A percentile compares a stretch with the other conserved stretches of the same genome.
phyloP scores from a whole-genome alignment of 176 grass and related monocot genomes.

The Puccinellia tenuiflora region DNA sequence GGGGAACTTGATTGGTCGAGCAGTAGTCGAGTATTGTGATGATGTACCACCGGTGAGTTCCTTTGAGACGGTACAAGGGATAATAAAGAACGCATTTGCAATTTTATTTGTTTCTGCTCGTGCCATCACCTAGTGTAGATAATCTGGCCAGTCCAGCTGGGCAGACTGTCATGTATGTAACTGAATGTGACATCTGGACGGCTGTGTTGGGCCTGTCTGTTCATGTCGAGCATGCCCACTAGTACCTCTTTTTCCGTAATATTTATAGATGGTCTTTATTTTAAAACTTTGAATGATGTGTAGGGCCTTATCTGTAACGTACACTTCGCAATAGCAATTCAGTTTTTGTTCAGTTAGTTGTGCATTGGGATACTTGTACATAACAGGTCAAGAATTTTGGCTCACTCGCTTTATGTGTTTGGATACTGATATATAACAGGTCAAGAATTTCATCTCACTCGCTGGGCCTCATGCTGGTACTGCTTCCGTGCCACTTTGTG shows the following conservation, averaged over 20 bases:
- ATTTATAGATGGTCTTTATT: too few relatives aligned
- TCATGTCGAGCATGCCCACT: not conserved
- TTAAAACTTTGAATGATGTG: too few relatives aligned
- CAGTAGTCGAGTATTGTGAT: conserved; percentile 77
- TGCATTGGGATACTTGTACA: conserved; percentile 13
- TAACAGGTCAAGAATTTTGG: conserved; percentile 89
- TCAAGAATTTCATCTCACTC: conserved; percentile 89
- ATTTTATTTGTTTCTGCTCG: not conserved
- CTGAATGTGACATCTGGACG: not conserved
- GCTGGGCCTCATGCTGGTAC: conserved; percentile 96
- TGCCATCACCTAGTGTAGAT: not conserved
- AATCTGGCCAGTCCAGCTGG: not conserved
- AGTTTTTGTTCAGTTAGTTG: not conserved
- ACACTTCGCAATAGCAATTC: not conserved
- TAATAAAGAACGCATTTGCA: not conserved
- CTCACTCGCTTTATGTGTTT: conserved; percentile 33
- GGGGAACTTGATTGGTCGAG: conserved; percentile 94
- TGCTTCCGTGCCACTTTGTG: conserved; percentile 88
- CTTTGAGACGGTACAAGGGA: not conserved
- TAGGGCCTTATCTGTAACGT: not conserved
- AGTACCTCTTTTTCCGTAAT: too few relatives aligned
- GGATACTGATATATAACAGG: conserved; percentile 42
- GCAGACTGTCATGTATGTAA: not conserved
- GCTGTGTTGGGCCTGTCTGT: not conserved
- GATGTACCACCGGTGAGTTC: conserved; percentile 71